Conservation (phyloP, 176 grass and related monocot species). For the sorghum (Sorghum bicolor) region Sorghum_bicolor_NCBIv3 NC_012879.2:52255001-52255500, state of each 20-base stretch:
- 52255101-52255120: neutral
- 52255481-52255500: neutral
- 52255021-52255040: neutral
- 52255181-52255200: neutral
- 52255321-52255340: conserved; percentile 4
- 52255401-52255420: neutral
- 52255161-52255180: neutral
- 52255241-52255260: conserved; percentile 12
- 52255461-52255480: conserved; percentile 1
- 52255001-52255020: neutral
- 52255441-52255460: neutral
- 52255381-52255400: conserved; percentile 4
- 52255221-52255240: neutral
- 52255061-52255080: neutral
- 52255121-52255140: conserved; percentile 12
- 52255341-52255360: neutral
- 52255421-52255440: neutral
- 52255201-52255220: neutral
- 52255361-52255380: conserved; percentile 10
- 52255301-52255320: neutral
- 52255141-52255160: neutral
- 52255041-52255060: neutral
- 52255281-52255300: neutral
- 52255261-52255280: neutral
- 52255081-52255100: neutral